phyloP scores from a whole-genome alignment of 2,329 filamentous ascomycete species.

The Penicillium rolfsii region DNA sequence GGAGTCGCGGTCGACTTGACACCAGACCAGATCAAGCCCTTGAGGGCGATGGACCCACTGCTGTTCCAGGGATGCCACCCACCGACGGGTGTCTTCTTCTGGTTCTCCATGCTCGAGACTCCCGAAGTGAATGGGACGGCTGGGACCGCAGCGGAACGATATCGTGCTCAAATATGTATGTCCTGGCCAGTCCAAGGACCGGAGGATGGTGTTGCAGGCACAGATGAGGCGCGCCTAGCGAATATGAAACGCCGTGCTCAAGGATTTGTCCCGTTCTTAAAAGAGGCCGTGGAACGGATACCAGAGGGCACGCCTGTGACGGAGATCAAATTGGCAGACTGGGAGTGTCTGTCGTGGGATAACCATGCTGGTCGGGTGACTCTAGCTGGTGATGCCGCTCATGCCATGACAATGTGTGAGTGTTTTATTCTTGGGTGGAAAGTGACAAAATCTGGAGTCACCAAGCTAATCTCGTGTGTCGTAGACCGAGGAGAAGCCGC shows the following conservation, averaged over 20 bases:
- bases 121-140: conserved; percentile 43
- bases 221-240: conserved; percentile 37
- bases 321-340: conserved; percentile 36
- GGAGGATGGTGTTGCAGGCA: conserved; percentile 40
- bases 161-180: conserved; percentile 51
- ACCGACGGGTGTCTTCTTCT: conserved; percentile 27
- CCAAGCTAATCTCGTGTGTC: neutral
- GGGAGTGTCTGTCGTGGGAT: conserved; percentile 37
- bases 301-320: conserved; percentile 33
- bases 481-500: conserved; percentile 39
- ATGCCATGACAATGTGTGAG: conserved; percentile 42
- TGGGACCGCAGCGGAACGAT: conserved; percentile 39
- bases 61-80: conserved; percentile 35
- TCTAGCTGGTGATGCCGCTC: conserved; percentile 36
- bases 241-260: conserved; percentile 45
- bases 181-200: conserved; percentile 50
- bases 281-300: conserved; percentile 28
- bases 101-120: conserved; percentile 48
- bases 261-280: conserved; percentile 31
- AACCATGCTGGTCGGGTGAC: conserved; percentile 35
- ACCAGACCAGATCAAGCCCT: conserved; percentile 58
- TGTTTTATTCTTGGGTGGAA: neutral
- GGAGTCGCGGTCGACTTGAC: conserved; percentile 45
- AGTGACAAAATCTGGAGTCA: neutral
- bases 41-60: conserved; percentile 57